phyloP scores from a whole-genome alignment of 2,329 filamentous ascomycete species.

The Phialophora macrospora region DNA sequence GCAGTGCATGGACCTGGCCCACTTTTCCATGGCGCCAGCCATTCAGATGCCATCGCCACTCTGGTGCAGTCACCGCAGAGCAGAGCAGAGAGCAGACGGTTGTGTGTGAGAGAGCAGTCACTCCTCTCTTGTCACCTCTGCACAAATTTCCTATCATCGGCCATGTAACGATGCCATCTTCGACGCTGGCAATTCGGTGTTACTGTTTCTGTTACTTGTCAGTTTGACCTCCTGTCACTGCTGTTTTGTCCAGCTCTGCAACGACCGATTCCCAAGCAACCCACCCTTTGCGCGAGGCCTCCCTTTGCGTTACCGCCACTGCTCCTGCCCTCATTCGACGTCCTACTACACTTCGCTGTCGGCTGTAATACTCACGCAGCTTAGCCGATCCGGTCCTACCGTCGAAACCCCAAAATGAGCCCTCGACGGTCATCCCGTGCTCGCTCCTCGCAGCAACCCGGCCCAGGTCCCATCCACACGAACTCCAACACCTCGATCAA shows the following conservation, averaged over 20 bases:
- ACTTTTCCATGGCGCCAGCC: conserved; percentile 1
- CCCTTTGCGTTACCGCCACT: conserved; percentile 12
- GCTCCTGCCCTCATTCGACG: conserved; percentile 3
- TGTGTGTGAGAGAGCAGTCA: neutral
- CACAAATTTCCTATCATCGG: conserved; percentile 1
- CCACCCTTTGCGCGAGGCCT: conserved; percentile 21
- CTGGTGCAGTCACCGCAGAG: conserved; percentile 19
- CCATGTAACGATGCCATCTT: conserved; percentile 28
- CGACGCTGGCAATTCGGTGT: conserved; percentile 20
- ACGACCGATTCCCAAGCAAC: conserved; percentile 23
- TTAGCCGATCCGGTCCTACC: neutral
- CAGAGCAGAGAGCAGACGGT: conserved; percentile 3
- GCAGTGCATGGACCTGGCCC: conserved; percentile 6
- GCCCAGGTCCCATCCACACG: conserved; percentile 74
- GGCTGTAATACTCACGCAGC: neutral
- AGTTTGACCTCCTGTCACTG: conserved; percentile 6
- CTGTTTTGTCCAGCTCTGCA: conserved; percentile 9
- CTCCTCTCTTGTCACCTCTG: conserved; percentile 2
- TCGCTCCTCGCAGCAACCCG: conserved; percentile 72
- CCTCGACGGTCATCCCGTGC: conserved; percentile 91
- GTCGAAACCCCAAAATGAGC: conserved; percentile 54
- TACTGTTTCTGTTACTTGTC: conserved; percentile 5
- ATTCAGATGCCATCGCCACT: conserved; percentile 13
- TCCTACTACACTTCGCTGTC: conserved; percentile 2
- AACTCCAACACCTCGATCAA: conserved; percentile 66